Percentiles rank a stretch among this genome's conserved stretches.
Conservation (phyloP, 75 land plant genomes). For the Sequoia sempervirens region DNA sequence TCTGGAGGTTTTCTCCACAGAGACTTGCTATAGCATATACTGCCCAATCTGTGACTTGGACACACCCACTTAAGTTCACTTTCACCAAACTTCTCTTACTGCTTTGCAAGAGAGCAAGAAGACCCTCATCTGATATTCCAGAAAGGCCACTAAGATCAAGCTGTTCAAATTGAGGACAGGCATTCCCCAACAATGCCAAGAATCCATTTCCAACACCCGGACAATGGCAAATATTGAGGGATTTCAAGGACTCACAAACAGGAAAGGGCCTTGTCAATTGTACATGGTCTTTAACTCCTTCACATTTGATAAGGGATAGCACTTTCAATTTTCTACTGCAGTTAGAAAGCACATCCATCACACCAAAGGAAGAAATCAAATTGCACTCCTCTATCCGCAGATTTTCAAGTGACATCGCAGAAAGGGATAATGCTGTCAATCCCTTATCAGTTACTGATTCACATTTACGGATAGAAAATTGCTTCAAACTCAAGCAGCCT, state of each 20-base stretch:
- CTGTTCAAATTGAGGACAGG: conserved; percentile 15
- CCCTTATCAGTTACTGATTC: conserved; percentile 1
- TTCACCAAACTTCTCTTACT: conserved; percentile 18
- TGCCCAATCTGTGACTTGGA: conserved; percentile 25
- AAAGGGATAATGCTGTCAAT: neutral
- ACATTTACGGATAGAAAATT: conserved; percentile 5
- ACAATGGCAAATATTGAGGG: conserved; percentile 29
- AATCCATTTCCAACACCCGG: conserved; percentile 20
- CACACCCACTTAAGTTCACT: conserved; percentile 40
- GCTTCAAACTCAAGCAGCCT: conserved; percentile 6
- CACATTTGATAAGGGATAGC: conserved; percentile 31
- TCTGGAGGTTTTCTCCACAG: conserved; percentile 24
- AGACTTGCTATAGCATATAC: conserved; percentile 20
- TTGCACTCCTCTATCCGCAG: conserved; percentile 14
- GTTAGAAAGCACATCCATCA: conserved; percentile 19
- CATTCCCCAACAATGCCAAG: conserved; percentile 22
- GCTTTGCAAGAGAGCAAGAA: conserved; percentile 19
- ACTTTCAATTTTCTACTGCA: conserved; percentile 18
- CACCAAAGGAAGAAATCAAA: conserved; percentile 14
- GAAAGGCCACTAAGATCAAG: conserved; percentile 42
- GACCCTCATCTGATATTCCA: conserved; percentile 29
- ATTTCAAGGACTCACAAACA: conserved; percentile 22
- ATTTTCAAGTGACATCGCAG: conserved; percentile 2
- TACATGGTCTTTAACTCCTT: conserved; percentile 13
- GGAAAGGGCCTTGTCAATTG: conserved; percentile 9